Percentiles rank a stretch among this genome's conserved stretches.
phyloP scores from a whole-genome alignment of 768 basidiomycete genomes.

The Leccinum fibrillosum region DNA sequence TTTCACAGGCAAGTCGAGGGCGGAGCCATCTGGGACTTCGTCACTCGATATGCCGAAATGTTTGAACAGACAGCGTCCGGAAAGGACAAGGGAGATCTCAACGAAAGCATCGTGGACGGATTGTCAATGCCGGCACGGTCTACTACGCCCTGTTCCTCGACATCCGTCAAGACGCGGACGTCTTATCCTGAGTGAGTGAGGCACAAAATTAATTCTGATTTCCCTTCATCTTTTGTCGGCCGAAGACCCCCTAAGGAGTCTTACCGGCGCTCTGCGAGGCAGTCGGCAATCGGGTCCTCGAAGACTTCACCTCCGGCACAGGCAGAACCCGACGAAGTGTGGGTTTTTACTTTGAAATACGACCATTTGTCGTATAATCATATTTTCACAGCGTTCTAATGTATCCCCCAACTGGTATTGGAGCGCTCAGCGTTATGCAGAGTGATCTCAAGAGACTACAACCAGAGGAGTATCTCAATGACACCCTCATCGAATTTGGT shows the following conservation, averaged over 20 bases:
- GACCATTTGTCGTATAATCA: constrained; percentile 3
- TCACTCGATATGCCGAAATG: constrained; percentile 11
- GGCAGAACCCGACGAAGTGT: constrained; percentile 65
- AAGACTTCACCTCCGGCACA: constrained; percentile 17
- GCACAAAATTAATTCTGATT: not conserved
- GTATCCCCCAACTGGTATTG: constrained; percentile 67
- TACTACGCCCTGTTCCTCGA: constrained; percentile 16
- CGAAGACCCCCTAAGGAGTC: constrained; percentile 14
- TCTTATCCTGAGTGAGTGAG: constrained; percentile 17
- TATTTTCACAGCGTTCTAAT: constrained; percentile 57
- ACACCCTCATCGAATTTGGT: constrained; percentile 95
- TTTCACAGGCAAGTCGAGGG: constrained; percentile 12
- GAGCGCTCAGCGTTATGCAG: constrained; percentile 78
- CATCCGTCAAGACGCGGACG: constrained; percentile 13
- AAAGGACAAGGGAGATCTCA: not conserved
- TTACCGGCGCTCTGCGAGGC: constrained; percentile 37
- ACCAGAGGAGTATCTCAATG: constrained; percentile 88
- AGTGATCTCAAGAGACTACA: constrained; percentile 73
- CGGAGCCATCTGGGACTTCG: constrained; percentile 13
- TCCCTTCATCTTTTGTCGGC: not conserved
- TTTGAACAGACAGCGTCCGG: constrained; percentile 6
- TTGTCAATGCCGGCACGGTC: constrained; percentile 6
- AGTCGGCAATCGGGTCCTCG: constrained; percentile 23
- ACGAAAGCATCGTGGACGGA: not conserved
- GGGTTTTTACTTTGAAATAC: constrained; percentile 5